A percentile compares a stretch with the other conserved stretches of the same genome.
Conservation (phyloP, 1,284 basidiomycete genomes). For the Cryptococcus sp. region DNA sequence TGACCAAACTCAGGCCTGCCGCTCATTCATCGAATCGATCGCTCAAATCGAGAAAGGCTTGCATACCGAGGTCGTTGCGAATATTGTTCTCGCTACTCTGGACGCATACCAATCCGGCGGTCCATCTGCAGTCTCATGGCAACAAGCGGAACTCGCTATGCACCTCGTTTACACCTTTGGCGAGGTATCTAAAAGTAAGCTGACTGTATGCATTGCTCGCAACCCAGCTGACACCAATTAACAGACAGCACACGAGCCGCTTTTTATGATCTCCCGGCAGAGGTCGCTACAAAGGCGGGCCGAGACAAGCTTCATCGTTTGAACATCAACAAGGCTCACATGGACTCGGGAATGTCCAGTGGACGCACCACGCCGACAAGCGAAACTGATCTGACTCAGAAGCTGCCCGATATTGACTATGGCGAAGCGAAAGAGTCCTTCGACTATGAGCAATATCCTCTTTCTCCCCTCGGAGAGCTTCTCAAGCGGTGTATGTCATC, state of each 20-base stretch:
- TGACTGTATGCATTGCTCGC: neutral
- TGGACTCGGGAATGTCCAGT: constrained; percentile 35
- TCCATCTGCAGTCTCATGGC: constrained; percentile 69
- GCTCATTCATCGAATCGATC: constrained; percentile 90
- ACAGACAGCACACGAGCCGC: constrained; percentile 48
- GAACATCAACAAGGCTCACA: constrained; percentile 31
- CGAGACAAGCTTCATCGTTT: constrained; percentile 31
- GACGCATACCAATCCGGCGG: constrained; percentile 43
- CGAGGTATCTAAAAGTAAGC: constrained; percentile 66
- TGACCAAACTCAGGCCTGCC: constrained; percentile 31
- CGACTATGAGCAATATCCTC: constrained; percentile 79
- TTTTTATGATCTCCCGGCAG: constrained; percentile 52
- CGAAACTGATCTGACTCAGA: constrained; percentile 13
- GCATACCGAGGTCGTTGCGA: constrained; percentile 52
- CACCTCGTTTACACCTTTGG: constrained; percentile 93
- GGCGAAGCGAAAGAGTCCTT: constrained; percentile 59
- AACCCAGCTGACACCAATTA: neutral
- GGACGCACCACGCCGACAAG: constrained; percentile 42
- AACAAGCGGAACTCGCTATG: constrained; percentile 88
- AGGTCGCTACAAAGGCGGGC: constrained; percentile 42
- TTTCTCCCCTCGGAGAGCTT: constrained; percentile 90
- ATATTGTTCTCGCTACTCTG: constrained; percentile 47
- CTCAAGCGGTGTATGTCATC: constrained; percentile 80
- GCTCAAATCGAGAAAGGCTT: constrained; percentile 67
- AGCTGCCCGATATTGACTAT: constrained; percentile 23